These are phyloP conservation scores for Trichoderma harzianum DNA, from an alignment of 2,329 filamentous ascomycete species.

Conservation along the genomic window DNA sequence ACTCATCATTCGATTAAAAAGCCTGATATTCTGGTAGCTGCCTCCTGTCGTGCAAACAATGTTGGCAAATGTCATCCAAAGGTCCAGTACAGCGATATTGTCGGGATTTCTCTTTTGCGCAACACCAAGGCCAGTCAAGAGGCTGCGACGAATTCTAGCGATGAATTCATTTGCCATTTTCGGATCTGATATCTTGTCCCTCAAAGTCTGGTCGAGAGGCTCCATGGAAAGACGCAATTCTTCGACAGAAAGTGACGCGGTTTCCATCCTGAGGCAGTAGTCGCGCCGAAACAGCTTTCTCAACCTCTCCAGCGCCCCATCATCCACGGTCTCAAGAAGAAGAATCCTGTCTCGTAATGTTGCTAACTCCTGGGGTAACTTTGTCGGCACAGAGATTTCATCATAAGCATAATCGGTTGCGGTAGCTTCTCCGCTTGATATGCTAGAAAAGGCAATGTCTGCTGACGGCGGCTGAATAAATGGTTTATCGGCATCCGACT, in stretches of 20 bases:
- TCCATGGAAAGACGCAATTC: constrained; percentile 20
- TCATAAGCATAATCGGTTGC: not conserved
- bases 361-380: constrained; percentile 20
- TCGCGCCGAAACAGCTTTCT: constrained; percentile 18
- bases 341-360: constrained; percentile 19
- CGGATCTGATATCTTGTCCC: constrained; percentile 17
- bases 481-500: constrained; percentile 24
- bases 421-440: not conserved
- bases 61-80: constrained; percentile 23
- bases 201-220: constrained; percentile 22
- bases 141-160: constrained; percentile 23
- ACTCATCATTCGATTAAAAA: constrained; percentile 22
- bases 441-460: not conserved
- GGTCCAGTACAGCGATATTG: constrained; percentile 9
- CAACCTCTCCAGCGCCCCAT: constrained; percentile 12
- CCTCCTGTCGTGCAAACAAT: constrained; percentile 17
- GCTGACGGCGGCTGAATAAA: constrained; percentile 20
- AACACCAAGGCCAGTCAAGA: constrained; percentile 21
- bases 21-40: constrained; percentile 20
- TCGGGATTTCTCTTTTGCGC: constrained; percentile 4
- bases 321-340: not conserved
- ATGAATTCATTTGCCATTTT: constrained; percentile 19
- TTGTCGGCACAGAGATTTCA: not conserved
- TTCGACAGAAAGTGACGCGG: constrained; percentile 19
- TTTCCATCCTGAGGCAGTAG: constrained; percentile 18